Conservation (phyloP, 495 filamentous ascomycete genomes). For the Neurospora tetrasperma region DNA sequence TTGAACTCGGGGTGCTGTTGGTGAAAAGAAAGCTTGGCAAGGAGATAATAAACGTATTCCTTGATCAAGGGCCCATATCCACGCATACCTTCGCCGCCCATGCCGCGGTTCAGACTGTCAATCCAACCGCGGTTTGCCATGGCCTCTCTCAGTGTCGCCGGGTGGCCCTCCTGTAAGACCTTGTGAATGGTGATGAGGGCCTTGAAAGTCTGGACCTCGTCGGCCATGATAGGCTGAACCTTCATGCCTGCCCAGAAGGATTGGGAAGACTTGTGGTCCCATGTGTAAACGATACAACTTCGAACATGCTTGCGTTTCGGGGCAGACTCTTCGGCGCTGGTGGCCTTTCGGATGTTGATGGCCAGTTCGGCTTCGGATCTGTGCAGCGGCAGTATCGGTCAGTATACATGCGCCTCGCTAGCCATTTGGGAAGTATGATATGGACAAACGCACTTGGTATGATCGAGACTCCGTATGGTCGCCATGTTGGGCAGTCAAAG, state of each 20-base stretch:
- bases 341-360: constrained; percentile 95
- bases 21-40: constrained; percentile 89
- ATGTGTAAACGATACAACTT: constrained; percentile 96
- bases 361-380: constrained; percentile 89
- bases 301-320: constrained; percentile 99
- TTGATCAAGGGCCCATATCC: constrained; percentile 87
- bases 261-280: constrained; percentile 95
- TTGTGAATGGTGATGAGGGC: constrained; percentile 89
- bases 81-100: constrained; percentile 75
- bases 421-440: neutral
- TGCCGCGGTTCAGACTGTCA: constrained; percentile 79
- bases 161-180: constrained; percentile 93
- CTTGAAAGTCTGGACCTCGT: constrained; percentile 92
- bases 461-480: constrained; percentile 37
- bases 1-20: constrained; percentile 97
- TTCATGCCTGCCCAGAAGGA: constrained; percentile 99
- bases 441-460: constrained; percentile 30
- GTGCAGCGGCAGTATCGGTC: constrained; percentile 15
- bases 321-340: constrained; percentile 87
- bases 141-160: constrained; percentile 75
- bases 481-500: constrained; percentile 27
- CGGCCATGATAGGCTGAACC: constrained; percentile 95
- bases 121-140: constrained; percentile 84
- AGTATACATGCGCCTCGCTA: constrained; percentile 4
- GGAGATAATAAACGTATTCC: constrained; percentile 90